Base-by-base conservation (phyloP, 257 asterid genomes). In the Solanum gandarillasii region DNA sequence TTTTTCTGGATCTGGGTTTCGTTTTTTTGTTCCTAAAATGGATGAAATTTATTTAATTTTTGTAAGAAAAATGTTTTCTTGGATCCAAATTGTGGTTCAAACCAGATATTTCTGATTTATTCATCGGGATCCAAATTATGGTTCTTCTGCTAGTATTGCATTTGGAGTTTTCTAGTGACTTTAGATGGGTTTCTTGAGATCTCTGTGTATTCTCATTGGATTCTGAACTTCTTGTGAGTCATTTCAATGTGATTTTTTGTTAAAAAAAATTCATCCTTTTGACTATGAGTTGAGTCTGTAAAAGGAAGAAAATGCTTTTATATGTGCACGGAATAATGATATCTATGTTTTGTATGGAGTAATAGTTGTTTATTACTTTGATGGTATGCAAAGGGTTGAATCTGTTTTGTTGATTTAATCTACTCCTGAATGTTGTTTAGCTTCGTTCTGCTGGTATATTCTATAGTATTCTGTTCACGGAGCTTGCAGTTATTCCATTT, bases 1-100 rank as follows among this genome's bases (percentile, higher is more conserved):
- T 52, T 16, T 88, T 55, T 86, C 31, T 88, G 84, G 94, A 90
- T 90, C 93, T 92, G 92, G 86, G 86, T 9, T 16, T 79, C 87
- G 3, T 9, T 87, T 81, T 67, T 27, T 58, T 7, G 48, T 41
- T 31, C 29, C 12, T 21, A 36, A 29, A 7, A 48, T 73, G 31
- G 60, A 52, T 73, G 41, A 9, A 35, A 36, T 38, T 79, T 25
- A 41, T 81, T 5, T 29, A 1, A 3, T n/a, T 7, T 43, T 52
- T 52, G 8, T 14, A 43, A 79, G 31, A 16, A 29, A 14, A 14
- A 27, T 29, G 2, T 27, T 79, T 81, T 81, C 68, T 81, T 46
- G 85, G 85, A 81, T 81, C 39, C 55, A 74, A 46, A 46, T 46
- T 16, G 34, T 81, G 65, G 65, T 48, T 46, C 16, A 16, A 18